Evolutionary conservation across 2,329 filamentous ascomycete species (phyloP).

Genomic region (Parastagonospora nodorum): DNA sequence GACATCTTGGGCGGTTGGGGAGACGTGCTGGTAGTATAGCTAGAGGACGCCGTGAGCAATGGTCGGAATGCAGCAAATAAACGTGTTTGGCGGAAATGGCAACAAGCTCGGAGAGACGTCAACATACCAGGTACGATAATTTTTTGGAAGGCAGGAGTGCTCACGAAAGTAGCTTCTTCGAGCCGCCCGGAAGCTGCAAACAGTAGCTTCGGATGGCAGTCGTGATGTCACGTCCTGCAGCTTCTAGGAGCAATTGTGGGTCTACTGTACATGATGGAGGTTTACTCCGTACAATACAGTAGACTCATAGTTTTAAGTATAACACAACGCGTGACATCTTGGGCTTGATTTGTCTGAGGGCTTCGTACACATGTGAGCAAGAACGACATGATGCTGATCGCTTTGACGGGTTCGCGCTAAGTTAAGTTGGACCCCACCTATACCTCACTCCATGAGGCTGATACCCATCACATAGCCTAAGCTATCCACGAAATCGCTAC

Average conservation of each 20-base stretch:
- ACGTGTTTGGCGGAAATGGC: conserved; percentile 3
- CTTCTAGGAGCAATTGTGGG: conserved; percentile 1
- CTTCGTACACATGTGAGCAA: too few relatives aligned
- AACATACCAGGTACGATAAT: conserved; percentile 12
- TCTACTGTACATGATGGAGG: neutral
- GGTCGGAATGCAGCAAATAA: neutral
- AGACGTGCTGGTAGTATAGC: conserved; percentile 6
- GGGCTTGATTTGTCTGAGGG: too few relatives aligned
- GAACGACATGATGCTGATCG: too few relatives aligned
- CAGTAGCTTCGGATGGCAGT: conserved; percentile 11
- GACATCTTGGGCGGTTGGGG: conserved; percentile 19
- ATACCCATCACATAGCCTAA: too few relatives aligned
- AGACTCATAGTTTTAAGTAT: too few relatives aligned
- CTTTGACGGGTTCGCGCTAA: too few relatives aligned
- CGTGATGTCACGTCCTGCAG: conserved; percentile 23
- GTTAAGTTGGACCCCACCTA: too few relatives aligned
- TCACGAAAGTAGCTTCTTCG: neutral
- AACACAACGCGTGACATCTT: too few relatives aligned
- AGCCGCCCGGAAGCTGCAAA: conserved; percentile 2
- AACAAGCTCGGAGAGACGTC: conserved; percentile 6
- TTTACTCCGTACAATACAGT: neutral
- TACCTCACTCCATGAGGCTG: too few relatives aligned
- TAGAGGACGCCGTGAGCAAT: conserved; percentile 10
- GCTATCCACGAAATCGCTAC: too few relatives aligned
- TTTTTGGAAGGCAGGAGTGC: neutral